Evolutionary conservation across 495 filamentous ascomycete species (phyloP).

Genomic region (Hamigera avellanea): DNA sequence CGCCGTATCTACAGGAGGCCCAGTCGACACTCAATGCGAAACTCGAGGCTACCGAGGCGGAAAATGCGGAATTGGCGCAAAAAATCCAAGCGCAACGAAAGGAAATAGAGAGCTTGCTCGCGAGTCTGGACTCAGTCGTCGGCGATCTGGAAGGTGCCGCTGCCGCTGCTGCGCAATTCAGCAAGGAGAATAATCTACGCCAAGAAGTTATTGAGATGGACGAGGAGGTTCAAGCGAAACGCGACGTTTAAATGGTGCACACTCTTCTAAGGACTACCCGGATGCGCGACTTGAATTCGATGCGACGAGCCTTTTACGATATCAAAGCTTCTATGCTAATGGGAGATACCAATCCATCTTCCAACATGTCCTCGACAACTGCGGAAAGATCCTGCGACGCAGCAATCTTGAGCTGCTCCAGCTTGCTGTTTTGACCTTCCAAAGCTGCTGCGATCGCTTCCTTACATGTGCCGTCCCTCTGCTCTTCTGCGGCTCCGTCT

Average conservation of each 20-base stretch:
- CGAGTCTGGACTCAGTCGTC: constrained; percentile 52
- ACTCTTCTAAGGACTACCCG: background rate
- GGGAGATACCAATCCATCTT: constrained; percentile 33
- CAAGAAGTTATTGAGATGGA: constrained; percentile 34
- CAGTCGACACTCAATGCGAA: constrained; percentile 47
- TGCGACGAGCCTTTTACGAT: constrained; percentile 20
- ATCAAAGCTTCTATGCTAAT: constrained; percentile 24
- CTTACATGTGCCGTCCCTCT: constrained; percentile 33
- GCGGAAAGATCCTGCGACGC: constrained; percentile 19
- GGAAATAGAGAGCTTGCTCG: constrained; percentile 61
- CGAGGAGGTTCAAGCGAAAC: constrained; percentile 23
- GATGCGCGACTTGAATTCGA: background rate
- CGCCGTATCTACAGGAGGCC: constrained; percentile 51
- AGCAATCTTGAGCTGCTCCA: constrained; percentile 23
- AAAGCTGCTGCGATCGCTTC: constrained; percentile 35
- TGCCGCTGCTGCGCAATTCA: constrained; percentile 31
- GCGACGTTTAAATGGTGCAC: constrained; percentile 8
- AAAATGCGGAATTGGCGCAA: constrained; percentile 53
- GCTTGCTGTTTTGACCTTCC: constrained; percentile 27
- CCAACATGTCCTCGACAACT: constrained; percentile 37
- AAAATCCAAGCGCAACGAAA: constrained; percentile 53
- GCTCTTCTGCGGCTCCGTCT: constrained; percentile 30
- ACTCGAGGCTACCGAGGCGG: constrained; percentile 46
- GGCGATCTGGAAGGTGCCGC: constrained; percentile 59
- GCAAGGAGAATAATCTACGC: constrained; percentile 25